Base-by-base conservation (phyloP, 805 yeast species). In the Nakazawaea pomicola region DNA sequence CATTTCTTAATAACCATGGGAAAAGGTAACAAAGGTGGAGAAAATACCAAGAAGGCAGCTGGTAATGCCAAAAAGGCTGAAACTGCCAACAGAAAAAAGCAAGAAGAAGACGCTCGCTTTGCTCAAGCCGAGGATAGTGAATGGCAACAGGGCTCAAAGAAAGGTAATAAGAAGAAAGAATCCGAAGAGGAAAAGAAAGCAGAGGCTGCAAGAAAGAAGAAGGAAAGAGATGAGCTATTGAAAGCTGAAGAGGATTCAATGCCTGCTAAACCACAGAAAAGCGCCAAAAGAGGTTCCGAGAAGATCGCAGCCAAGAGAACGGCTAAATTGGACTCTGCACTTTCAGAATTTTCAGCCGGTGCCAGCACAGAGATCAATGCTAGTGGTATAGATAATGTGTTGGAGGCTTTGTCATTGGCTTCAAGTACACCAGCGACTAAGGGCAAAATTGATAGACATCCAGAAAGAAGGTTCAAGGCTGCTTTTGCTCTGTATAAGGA, bases 391-490 rank as follows among this genome's bases (percentile, higher is more conserved):
- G 95, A 86, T 48, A 76, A 75, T 53, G 93, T 91, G 2, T 65
- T 86, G 47, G 87, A 84, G 40, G 95, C 95, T 4, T 68, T 86
- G 54, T 71, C 85, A 4, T 68, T 86, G 59, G 73, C 89, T 10
- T 64, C 68, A 18, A 74, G 67, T 34, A 75, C 68, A 40, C 76
- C 70, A 21, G 83, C 77, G 39, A 80, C 81, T 24, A 61, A 65
- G 31, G 64, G 63, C 46, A 79, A 79, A 54, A 68, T 86, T 39
- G 95, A 86, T 46, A 78, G 88, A 60, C 95, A 86, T 52, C 95
- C 95, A 8, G 95, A 86, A 66, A 76, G 95, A 62, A 75, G 95
- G 56, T 83, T 81, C 62, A 86, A 85, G 65, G 87, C 91, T 19
- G 95, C 95, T 0, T 68, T 68, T 43, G 70, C 76, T 10, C 87